These are phyloP conservation scores for Penicillium fuscoglaucum DNA, from an alignment of 2,329 filamentous ascomycete species.

Conservation along the genomic window DNA sequence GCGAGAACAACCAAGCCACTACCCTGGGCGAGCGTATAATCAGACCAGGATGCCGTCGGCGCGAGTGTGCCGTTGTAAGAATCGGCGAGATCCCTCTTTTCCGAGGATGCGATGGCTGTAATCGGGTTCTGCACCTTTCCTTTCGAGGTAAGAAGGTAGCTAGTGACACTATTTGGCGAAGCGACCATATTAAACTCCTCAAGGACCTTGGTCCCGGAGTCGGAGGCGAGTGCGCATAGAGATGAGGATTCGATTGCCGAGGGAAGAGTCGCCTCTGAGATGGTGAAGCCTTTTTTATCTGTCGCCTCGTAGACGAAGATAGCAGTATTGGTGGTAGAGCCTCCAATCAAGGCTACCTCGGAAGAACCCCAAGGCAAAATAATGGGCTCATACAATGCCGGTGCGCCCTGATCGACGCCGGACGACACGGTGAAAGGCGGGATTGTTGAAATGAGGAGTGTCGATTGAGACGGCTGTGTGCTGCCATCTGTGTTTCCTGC, in stretches of 20 bases:
- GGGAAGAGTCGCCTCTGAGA: conserved; percentile 65
- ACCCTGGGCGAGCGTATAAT: conserved; percentile 70
- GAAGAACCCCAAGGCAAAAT: conserved; percentile 72
- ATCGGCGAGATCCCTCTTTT: conserved; percentile 50
- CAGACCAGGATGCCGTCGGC: conserved; percentile 63
- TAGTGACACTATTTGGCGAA: conserved; percentile 72
- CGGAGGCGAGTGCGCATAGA: conserved; percentile 66
- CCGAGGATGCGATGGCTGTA: conserved; percentile 45
- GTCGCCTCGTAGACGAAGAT: conserved; percentile 71
- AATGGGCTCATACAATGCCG: conserved; percentile 67
- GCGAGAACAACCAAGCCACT: conserved; percentile 71
- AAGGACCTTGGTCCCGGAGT: conserved; percentile 70
- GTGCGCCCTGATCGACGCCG: conserved; percentile 57
- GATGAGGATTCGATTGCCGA: conserved; percentile 60
- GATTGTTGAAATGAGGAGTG: conserved; percentile 68
- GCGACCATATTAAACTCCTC: conserved; percentile 74
- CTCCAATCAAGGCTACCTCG: conserved; percentile 73
- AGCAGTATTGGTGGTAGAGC: conserved; percentile 62
- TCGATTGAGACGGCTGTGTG: conserved; percentile 64
- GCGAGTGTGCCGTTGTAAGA: conserved; percentile 80
- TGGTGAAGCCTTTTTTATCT: conserved; percentile 59
- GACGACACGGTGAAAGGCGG: conserved; percentile 65
- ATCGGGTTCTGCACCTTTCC: conserved; percentile 55
- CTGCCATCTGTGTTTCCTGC: conserved; percentile 68
- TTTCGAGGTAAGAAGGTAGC: conserved; percentile 63